A percentile compares a stretch with the other conserved stretches of the same genome.
Conservation (phyloP, 768 basidiomycete genomes). For the Tricholoma sp. region DNA sequence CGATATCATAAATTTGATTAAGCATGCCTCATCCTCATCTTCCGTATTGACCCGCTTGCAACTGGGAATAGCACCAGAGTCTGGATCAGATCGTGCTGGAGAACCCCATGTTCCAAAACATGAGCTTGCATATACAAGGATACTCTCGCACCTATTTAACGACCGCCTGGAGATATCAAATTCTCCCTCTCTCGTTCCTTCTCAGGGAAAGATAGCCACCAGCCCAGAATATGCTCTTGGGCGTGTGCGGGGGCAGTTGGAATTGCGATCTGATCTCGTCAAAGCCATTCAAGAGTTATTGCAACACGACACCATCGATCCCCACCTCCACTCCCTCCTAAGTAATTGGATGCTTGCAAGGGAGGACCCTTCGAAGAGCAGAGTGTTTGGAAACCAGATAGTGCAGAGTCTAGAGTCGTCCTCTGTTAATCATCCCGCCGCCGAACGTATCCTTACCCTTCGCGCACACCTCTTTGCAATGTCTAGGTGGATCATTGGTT, state of each 20-base stretch:
- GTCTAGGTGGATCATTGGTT: conserved; percentile 96
- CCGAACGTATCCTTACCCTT: conserved; percentile 53
- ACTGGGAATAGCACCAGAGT: conserved; percentile 36
- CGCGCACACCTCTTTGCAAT: conserved; percentile 57
- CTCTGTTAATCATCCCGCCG: conserved; percentile 35
- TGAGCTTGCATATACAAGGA: conserved; percentile 87
- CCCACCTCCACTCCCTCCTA: conserved; percentile 64
- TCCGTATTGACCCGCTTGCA: conserved; percentile 39
- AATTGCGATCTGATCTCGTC: conserved; percentile 66
- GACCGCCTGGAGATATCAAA: conserved; percentile 82
- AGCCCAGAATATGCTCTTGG: conserved; percentile 95
- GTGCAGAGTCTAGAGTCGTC: conserved; percentile 41
- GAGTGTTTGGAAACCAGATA: conserved; percentile 53
- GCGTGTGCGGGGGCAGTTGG: conserved; percentile 77
- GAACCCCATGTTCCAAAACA: conserved; percentile 78
- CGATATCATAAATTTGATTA: conserved; percentile 51
- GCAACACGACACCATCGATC: conserved; percentile 39
- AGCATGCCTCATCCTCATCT: conserved; percentile 27
- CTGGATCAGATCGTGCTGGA: conserved; percentile 21
- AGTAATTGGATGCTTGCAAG: conserved; percentile 76
- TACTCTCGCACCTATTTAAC: conserved; percentile 75
- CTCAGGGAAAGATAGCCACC: conserved; percentile 73
- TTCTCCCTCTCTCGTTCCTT: conserved; percentile 64
- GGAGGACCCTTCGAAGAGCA: conserved; percentile 64
- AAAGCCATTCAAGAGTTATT: conserved; percentile 62